These are phyloP conservation scores for Fusarium verticillioides DNA, from an alignment of 2,329 filamentous ascomycete genomes.

Conservation along the genomic window DNA sequence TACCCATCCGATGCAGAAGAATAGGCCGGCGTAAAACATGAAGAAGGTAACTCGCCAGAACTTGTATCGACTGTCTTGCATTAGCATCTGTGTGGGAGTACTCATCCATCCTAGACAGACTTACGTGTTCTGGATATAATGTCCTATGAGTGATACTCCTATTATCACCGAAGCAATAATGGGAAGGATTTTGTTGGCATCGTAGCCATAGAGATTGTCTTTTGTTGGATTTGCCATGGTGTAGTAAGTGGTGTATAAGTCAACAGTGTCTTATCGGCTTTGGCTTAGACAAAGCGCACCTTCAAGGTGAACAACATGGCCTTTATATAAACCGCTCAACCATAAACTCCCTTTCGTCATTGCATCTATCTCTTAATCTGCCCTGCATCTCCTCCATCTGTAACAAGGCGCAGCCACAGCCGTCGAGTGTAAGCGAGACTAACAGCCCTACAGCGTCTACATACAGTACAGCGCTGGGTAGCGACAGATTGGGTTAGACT, in stretches of 20 bases:
- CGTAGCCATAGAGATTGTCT: conserved; percentile 41
- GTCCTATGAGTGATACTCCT: conserved; percentile 27
- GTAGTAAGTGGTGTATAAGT: neutral
- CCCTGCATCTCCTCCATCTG: neutral
- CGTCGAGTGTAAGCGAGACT: neutral
- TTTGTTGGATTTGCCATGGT: conserved; percentile 29
- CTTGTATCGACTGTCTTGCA: conserved; percentile 26
- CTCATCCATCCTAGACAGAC: rapidly evolving
- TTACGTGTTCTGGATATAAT: conserved; percentile 36
- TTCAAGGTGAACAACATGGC: neutral
- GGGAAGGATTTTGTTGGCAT: conserved; percentile 41
- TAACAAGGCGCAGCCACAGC: conserved; percentile 23
- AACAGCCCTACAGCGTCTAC: conserved; percentile 34
- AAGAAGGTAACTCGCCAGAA: conserved; percentile 45
- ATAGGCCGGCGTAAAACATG: conserved; percentile 42
- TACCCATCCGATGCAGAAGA: conserved; percentile 39
- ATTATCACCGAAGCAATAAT: conserved; percentile 35
- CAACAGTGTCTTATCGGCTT: neutral
- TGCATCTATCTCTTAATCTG: neutral
- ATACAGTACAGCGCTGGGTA: conserved; percentile 19
- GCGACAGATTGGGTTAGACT: conserved; percentile 27
- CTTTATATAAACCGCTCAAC: neutral
- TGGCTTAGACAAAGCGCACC: neutral
- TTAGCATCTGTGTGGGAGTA: neutral
- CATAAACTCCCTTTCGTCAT: neutral